Base-by-base conservation (phyloP, 2,329 filamentous ascomycete genomes). In the Trichoderma lentiforme region DNA sequence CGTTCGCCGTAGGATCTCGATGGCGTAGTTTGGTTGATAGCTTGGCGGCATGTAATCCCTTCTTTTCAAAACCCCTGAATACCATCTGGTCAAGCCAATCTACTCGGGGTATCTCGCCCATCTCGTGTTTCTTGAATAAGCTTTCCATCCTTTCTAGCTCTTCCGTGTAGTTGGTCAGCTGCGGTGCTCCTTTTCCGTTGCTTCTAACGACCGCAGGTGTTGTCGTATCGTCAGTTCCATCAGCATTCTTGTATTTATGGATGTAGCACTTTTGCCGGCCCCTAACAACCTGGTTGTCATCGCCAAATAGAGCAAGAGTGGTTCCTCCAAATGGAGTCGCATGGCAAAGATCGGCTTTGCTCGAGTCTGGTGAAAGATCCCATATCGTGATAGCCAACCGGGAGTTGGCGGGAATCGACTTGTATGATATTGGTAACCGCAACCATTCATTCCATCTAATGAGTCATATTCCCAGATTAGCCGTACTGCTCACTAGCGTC, bases 31-130 rank as follows among this genome's bases (percentile, higher is more conserved):
- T 92, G 76, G 89, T 84, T 1, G 90, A 90, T 53, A 88, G 87
- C 76, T 87, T 88, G 43, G 92, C 90, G 12, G 89, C 88, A 76
- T 90, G 86, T 3, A 90, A 79, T 26, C 91, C 89, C 72, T 90
- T 87, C 82, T 93, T 96, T 83, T 97, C 95, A 73, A 97, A 91
- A 66, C 92, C 92, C 53, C 95, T 91, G 80, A 97, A 99, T 3
- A 98, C 95, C 76, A 98, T 87, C 78, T 96, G 93, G 80, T 99
- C 96, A 57, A 99, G 88, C 97, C 96, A 99, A 77, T 97, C 93
- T 62, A 97, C 92, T 18, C 94, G 90, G 0, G 93, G 91, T 30
- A 99, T 95, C 80, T 99, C 96, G 21, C 94, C 95, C 92, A 98
- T 97, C 79, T 99, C 97, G 79, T 98, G 96, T 82, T 97, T 97